Percentiles rank a stretch among this genome's conserved stretches.
These are phyloP conservation scores for Pyrus pyrifolia DNA, from an alignment of 306 rosid species.

Conservation along the genomic window DNA sequence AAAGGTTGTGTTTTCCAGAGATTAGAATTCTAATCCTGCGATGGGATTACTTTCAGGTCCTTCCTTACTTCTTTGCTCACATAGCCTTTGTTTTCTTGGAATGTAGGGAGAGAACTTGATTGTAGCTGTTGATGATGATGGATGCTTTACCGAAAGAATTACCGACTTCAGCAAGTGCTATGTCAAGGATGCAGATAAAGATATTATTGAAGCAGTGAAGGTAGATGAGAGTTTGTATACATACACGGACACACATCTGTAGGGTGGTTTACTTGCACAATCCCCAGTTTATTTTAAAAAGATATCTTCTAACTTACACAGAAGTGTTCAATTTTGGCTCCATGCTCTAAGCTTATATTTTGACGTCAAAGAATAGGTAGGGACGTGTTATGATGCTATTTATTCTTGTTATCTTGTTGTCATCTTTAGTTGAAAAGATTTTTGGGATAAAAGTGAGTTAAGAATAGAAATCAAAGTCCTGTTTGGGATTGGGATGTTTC, in stretches of 20 bases:
- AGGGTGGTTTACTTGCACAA: neutral
- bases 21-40: too few relatives aligned
- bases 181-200: constrained; percentile 85
- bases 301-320: neutral
- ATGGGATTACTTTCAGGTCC: neutral
- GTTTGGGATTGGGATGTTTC: neutral
- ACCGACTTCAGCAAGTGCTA: constrained; percentile 67
- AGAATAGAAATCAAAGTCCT: neutral
- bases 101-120: constrained; percentile 69
- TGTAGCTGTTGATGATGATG: constrained; percentile 97
- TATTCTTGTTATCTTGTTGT: neutral
- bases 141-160: constrained; percentile 74
- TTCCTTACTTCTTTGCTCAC: neutral
- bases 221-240: constrained; percentile 18
- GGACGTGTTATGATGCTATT: neutral
- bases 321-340: neutral
- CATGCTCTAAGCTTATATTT: neutral
- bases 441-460: neutral
- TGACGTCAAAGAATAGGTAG: neutral
- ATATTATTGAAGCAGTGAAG: constrained; percentile 80
- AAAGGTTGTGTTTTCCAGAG: too few relatives aligned
- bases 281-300: neutral
- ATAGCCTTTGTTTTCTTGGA: constrained; percentile 13
- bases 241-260: neutral
- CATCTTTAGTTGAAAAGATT: neutral